A percentile compares a stretch with the other conserved stretches of the same genome.
These are phyloP conservation scores for Picea sitchensis DNA, from an alignment of 75 land plant species.

Conservation along the genomic window DNA sequence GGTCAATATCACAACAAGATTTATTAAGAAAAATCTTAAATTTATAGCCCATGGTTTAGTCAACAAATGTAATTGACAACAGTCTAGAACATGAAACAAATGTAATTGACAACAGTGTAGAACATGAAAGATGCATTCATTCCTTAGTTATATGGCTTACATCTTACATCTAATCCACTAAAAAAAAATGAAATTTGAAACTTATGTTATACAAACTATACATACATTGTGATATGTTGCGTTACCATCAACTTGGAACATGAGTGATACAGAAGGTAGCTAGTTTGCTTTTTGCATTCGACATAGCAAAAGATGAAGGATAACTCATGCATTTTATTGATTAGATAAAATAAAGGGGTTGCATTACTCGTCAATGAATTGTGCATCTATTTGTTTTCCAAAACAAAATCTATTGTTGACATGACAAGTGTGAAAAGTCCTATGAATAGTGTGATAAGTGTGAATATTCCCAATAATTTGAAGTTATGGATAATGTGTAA, in stretches of 20 bases:
- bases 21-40: too few relatives aligned
- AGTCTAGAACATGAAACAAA: too few relatives aligned
- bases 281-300: constrained; percentile 33
- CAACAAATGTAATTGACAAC: too few relatives aligned
- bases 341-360: neutral
- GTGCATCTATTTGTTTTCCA: neutral
- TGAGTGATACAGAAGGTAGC: constrained; percentile 83
- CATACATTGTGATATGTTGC: constrained; percentile 83
- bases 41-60: too few relatives aligned
- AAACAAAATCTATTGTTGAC: neutral
- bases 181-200: neutral
- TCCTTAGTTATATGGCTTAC: neutral
- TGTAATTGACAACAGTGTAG: neutral
- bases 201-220: neutral
- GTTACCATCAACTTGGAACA: constrained; percentile 84
- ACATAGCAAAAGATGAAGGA: neutral
- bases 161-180: neutral
- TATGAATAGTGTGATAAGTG: too few relatives aligned
- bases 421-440: neutral
- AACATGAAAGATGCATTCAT: neutral
- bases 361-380: neutral
- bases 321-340: too few relatives aligned
- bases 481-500: neutral
- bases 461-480: too few relatives aligned
- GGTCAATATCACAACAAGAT: too few relatives aligned